Evolutionary conservation across 1,284 basidiomycete genomes (phyloP).

Genomic region (Cutaneotrichosporon arboriforme): DNA sequence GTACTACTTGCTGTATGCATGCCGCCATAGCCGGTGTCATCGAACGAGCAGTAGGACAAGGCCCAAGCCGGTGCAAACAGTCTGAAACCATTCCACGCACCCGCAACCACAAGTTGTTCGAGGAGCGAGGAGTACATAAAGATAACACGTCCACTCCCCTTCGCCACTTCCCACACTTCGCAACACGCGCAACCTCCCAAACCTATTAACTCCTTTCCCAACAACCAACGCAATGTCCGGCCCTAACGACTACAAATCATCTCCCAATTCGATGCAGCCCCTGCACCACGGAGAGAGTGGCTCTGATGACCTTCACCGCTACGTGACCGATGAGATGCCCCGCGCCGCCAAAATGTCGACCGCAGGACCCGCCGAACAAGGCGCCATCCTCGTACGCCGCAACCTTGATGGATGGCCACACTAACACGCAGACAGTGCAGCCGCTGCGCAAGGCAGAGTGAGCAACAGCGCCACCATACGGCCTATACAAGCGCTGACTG

Average conservation of each 20-base stretch:
- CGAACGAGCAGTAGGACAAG: too few species aligned
- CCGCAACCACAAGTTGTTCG: too few species aligned
- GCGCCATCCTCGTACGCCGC: not conserved
- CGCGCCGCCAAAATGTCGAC: constrained; percentile 25
- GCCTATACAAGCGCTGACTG: constrained; percentile 13
- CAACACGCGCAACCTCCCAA: not conserved
- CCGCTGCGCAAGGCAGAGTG: constrained; percentile 45
- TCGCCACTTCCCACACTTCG: not conserved
- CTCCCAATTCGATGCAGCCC: not conserved
- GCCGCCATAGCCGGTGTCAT: too few species aligned
- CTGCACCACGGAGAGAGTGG: constrained; percentile 7
- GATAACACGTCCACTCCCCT: too few species aligned
- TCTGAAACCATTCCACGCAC: too few species aligned
- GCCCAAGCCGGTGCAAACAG: too few species aligned
- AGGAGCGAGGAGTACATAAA: too few species aligned
- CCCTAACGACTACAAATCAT: constrained; percentile 2
- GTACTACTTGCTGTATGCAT: too few species aligned
- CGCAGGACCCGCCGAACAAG: not conserved
- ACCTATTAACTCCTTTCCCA: not conserved
- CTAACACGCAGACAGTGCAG: constrained; percentile 41
- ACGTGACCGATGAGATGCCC: constrained; percentile 40
- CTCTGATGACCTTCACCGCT: constrained; percentile 38
- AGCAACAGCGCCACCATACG: not conserved
- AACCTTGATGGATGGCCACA: too few species aligned
- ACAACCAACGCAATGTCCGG: not conserved